phyloP scores from a whole-genome alignment of 2,329 filamentous ascomycete species.

The Cladosporium sphaerospermum region DNA sequence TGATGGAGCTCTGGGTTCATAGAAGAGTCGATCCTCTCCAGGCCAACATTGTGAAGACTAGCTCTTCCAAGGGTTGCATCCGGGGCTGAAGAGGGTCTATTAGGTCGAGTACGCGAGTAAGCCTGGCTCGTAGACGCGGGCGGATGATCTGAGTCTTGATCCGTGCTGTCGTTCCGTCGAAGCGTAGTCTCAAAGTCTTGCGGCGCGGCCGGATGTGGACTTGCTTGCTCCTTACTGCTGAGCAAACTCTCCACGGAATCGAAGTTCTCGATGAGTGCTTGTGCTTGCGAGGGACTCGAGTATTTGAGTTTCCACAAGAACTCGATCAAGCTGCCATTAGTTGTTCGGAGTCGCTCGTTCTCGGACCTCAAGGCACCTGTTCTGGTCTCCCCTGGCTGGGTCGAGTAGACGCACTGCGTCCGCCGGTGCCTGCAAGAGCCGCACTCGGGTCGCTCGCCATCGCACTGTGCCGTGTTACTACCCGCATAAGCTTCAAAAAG shows the following conservation, averaged over 20 bases:
- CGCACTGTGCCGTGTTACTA: background rate
- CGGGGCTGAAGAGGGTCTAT: too few relatives aligned
- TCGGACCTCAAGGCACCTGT: slow-evolving; percentile 4
- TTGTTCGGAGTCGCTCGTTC: background rate
- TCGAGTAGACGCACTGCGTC: background rate
- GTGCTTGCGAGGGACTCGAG: background rate
- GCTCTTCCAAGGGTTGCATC: too few relatives aligned
- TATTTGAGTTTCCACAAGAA: background rate
- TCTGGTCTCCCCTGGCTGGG: background rate
- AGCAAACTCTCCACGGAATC: background rate
- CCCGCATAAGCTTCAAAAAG: background rate
- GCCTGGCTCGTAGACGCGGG: background rate
- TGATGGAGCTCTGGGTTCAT: background rate
- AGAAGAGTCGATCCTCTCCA: background rate
- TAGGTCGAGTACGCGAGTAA: background rate
- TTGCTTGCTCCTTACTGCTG: background rate
- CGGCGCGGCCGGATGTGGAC: background rate
- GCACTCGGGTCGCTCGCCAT: background rate
- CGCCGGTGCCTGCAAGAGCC: background rate
- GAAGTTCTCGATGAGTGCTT: background rate
- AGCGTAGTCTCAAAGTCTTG: too few relatives aligned
- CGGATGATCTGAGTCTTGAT: too few relatives aligned
- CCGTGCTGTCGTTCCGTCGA: too few relatives aligned
- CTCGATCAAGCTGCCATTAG: background rate
- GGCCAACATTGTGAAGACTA: background rate